Evolutionary conservation across 106 monocot species (phyloP), one percentile per base, ranked within the genome.

Genomic region (Iris macrosiphon): DNA sequence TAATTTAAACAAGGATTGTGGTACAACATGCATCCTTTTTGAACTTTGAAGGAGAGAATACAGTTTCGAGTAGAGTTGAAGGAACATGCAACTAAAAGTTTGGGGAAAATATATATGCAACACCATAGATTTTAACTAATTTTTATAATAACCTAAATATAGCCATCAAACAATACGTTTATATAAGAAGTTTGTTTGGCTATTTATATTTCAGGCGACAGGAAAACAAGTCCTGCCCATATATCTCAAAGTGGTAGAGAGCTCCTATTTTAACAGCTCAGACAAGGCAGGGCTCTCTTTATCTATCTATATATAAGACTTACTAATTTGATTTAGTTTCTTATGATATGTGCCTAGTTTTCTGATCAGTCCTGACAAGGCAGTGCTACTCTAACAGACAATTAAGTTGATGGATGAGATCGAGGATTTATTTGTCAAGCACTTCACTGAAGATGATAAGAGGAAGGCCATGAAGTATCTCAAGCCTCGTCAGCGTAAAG

Each of bases 261-360:
- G 90, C 29, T 96, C 96, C 25, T 96, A 86, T 65, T 87, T 96
- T 86, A 96, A 96, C 60, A 87, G 82, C 57, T 86, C 96, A n/a
- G 83, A 83, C 63, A 84, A 78, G 86, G 85, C 57, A 68, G 38
- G 31, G 16, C 34, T 41, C 45, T 65, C 28, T 27, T 55, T 41
- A 16, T n/a, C n/a, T n/a, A n/a, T n/a, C n/a, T n/a, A n/a, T n/a
- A n/a, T n/a, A n/a, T n/a, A n/a, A n/a, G n/a, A n/a, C n/a, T n/a
- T n/a, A n/a, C n/a, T n/a, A n/a, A n/a, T n/a, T n/a, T n/a, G n/a
- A n/a, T n/a, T n/a, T n/a, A n/a, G n/a, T n/a, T n/a, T n/a, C n/a
- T n/a, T n/a, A n/a, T n/a, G n/a, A n/a, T n/a, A n/a, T n/a, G n/a
- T n/a, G n/a, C n/a, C n/a, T n/a, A n/a, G n/a, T n/a, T n/a, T n/a